phyloP scores from a whole-genome alignment of 495 filamentous ascomycete genomes.

The Geopyxis carbonaria region DNA sequence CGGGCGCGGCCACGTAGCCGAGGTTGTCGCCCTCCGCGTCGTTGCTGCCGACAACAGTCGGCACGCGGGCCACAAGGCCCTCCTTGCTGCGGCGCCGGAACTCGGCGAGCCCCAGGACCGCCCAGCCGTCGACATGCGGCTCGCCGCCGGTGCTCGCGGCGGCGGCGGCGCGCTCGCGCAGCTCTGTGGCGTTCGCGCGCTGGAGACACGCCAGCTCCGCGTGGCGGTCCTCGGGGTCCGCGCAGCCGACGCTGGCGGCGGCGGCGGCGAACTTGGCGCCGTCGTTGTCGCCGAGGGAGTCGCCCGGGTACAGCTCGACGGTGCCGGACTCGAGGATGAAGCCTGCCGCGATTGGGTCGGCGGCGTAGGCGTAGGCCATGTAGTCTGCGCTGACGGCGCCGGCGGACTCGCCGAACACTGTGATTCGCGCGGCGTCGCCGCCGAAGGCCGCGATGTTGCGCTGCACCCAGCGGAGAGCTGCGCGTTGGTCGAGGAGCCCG shows the following conservation, averaged over 20 bases:
- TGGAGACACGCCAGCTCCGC: constrained; percentile 1
- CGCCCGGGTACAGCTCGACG: constrained; percentile 29
- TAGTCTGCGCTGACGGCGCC: constrained; percentile 26
- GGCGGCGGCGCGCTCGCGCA: background rate
- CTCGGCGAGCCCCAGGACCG: too few species aligned
- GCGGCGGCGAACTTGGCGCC: constrained; percentile 17
- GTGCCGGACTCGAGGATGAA: constrained; percentile 27
- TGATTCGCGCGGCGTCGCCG: constrained; percentile 44
- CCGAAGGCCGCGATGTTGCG: constrained; percentile 53
- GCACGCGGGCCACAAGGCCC: too few species aligned
- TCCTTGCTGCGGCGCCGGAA: too few species aligned
- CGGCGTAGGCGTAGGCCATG: constrained; percentile 17
- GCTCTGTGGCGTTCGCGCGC: background rate
- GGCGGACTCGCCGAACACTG: constrained; percentile 39
- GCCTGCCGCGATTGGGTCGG: constrained; percentile 31
- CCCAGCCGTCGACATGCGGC: background rate
- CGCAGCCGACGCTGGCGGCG: constrained; percentile 2
- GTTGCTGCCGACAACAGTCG: constrained; percentile 3
- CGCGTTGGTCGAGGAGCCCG: constrained; percentile 48
- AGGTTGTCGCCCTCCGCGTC: background rate
- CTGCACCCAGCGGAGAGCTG: constrained; percentile 46
- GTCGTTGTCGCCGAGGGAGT: constrained; percentile 22
- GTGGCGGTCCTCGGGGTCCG: background rate
- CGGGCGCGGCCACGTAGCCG: background rate
- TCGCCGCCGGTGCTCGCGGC: background rate